These are phyloP conservation scores for Escallonia rubra DNA, from an alignment of 129 eudicot genomes.

Conservation along the genomic window DNA sequence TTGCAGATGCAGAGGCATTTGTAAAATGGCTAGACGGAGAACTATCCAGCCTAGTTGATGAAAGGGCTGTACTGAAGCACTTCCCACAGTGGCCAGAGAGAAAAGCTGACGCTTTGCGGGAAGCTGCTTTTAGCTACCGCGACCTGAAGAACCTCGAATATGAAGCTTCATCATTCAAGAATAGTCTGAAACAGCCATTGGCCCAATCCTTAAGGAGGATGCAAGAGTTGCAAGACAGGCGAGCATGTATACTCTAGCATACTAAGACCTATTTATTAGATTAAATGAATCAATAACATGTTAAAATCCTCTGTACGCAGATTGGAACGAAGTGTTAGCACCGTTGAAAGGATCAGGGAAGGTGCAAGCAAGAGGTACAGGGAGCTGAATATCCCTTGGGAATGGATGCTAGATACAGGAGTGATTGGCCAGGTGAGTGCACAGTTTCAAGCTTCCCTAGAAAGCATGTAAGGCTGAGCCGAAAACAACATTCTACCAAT, in stretches of 20 bases:
- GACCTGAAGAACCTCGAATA: slow-evolving; percentile 66
- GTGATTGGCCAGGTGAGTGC: slow-evolving; percentile 63
- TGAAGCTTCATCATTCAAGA: slow-evolving; percentile 46
- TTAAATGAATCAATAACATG: not conserved
- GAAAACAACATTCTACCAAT: slow-evolving; percentile 7
- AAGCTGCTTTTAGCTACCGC: slow-evolving; percentile 76
- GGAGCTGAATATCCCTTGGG: slow-evolving; percentile 74
- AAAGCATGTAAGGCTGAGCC: slow-evolving; percentile 14
- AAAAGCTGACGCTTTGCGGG: slow-evolving; percentile 76
- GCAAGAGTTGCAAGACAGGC: slow-evolving; percentile 81
- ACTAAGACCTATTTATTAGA: not conserved
- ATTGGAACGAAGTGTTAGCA: slow-evolving; percentile 56
- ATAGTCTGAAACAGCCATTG: slow-evolving; percentile 40
- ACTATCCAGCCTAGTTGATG: slow-evolving; percentile 70
- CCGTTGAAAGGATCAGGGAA: slow-evolving; percentile 66
- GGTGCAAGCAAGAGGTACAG: slow-evolving; percentile 63
- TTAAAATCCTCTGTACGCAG: slow-evolving; percentile 21
- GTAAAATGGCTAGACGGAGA: slow-evolving; percentile 90
- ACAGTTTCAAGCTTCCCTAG: slow-evolving; percentile 10
- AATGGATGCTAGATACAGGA: slow-evolving; percentile 81
- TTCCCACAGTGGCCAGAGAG: slow-evolving; percentile 76
- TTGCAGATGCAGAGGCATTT: slow-evolving; percentile 70
- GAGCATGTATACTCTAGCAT: slow-evolving; percentile 29
- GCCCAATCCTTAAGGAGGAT: slow-evolving; percentile 50
- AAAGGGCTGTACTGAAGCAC: slow-evolving; percentile 82